These are phyloP conservation scores for Pedinophyceae sp. DNA, from an alignment of 139 green algal species.

Conservation along the genomic window DNA sequence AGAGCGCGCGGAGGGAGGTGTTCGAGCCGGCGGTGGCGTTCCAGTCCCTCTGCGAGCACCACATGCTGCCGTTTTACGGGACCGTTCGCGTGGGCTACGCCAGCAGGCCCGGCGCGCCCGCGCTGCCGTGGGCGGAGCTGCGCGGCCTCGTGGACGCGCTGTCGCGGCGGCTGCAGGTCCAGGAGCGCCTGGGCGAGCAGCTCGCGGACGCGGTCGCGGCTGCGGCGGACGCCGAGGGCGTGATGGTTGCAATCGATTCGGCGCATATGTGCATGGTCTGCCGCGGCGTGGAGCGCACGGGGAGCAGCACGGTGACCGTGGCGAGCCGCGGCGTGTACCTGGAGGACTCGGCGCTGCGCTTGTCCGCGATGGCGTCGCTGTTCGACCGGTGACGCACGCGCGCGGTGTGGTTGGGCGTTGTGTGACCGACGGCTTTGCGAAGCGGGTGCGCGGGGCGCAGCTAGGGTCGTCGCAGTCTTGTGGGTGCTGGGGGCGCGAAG, in stretches of 20 bases:
- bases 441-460: too few species aligned
- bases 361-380: neutral
- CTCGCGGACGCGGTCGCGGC: conserved; percentile 43
- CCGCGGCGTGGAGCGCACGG: conserved; percentile 76
- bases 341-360: conserved; percentile 11
- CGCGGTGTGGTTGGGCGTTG: too few species aligned
- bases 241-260: conserved; percentile 68
- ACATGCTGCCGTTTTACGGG: conserved; percentile 94
- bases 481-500: too few species aligned
- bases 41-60: conserved; percentile 86
- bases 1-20: too few species aligned
- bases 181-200: conserved; percentile 85
- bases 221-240: conserved; percentile 13
- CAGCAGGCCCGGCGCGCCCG: neutral
- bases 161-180: conserved; percentile 51
- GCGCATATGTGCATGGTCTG: conserved; percentile 97
- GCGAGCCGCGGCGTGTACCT: conserved; percentile 32
- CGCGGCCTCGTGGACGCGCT: conserved; percentile 29
- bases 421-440: too few species aligned
- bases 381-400: too few species aligned
- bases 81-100: conserved; percentile 11
- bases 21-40: conserved; percentile 22
- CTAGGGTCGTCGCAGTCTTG: too few species aligned
- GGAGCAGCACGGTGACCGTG: conserved; percentile 46
- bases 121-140: conserved; percentile 6